Percentiles rank a stretch among this genome's conserved stretches.
These are phyloP conservation scores for Gymnopilus junonius DNA, from an alignment of 768 basidiomycete genomes.

Conservation along the genomic window DNA sequence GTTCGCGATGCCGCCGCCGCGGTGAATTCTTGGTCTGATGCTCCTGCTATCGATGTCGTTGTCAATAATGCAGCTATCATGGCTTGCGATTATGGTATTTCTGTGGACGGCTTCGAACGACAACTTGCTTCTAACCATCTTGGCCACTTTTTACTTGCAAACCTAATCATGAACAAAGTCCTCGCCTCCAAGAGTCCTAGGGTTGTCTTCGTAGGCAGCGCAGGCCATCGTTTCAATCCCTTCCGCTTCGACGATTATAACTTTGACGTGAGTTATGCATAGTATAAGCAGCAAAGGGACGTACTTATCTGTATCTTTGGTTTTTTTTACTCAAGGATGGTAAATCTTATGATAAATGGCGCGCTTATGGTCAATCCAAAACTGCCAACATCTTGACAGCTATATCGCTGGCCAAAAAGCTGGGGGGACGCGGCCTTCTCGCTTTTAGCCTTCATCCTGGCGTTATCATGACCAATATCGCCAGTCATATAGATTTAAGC, in stretches of 20 bases:
- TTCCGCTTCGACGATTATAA: background rate
- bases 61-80: background rate
- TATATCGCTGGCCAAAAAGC: background rate
- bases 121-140: background rate
- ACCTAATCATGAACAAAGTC: background rate
- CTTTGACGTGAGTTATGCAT: background rate
- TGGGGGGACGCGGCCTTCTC: background rate
- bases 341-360: background rate
- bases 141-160: background rate
- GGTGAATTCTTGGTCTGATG: background rate
- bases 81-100: background rate
- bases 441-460: conserved; percentile 1
- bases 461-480: background rate
- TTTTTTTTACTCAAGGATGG: background rate
- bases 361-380: background rate
- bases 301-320: background rate
- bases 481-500: background rate
- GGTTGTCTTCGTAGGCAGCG: background rate
- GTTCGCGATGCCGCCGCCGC: background rate
- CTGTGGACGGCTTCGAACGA: background rate
- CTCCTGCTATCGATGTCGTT: background rate
- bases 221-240: background rate
- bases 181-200: background rate
- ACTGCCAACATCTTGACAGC: background rate
- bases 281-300: background rate